Conservation (phyloP, 2,329 filamentous ascomycete genomes). For the Xylaria sp. region DNA sequence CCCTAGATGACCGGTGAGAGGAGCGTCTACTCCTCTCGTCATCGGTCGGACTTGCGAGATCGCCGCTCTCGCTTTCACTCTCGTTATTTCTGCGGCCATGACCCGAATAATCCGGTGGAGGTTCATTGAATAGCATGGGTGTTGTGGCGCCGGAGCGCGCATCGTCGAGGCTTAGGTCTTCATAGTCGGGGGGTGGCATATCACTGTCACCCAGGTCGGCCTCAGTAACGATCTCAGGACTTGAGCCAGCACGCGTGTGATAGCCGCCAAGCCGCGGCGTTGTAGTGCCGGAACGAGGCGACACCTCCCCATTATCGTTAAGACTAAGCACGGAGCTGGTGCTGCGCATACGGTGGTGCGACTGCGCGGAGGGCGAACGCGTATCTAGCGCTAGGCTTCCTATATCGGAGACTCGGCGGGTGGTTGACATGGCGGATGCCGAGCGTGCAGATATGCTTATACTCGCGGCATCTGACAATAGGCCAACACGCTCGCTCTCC, state of each 20-base stretch:
- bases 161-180: constrained; percentile 60
- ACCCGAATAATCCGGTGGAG: constrained; percentile 64
- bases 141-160: constrained; percentile 54
- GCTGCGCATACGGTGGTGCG: constrained; percentile 60
- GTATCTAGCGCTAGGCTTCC: constrained; percentile 45
- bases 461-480: constrained; percentile 77
- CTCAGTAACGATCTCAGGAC: constrained; percentile 63
- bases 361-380: constrained; percentile 49
- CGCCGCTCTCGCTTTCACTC: constrained; percentile 41
- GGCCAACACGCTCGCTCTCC: constrained; percentile 76
- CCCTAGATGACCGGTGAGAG: constrained; percentile 48
- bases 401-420: constrained; percentile 33
- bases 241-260: constrained; percentile 59
- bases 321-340: constrained; percentile 68
- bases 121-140: constrained; percentile 55
- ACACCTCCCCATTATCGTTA: constrained; percentile 56
- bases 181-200: constrained; percentile 67
- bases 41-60: constrained; percentile 38
- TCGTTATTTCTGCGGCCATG: constrained; percentile 17
- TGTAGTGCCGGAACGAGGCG: constrained; percentile 56
- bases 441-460: constrained; percentile 57
- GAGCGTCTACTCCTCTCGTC: constrained; percentile 38
- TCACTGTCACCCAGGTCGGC: constrained; percentile 60
- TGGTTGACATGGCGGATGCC: constrained; percentile 41
- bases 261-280: constrained; percentile 53